phyloP scores from a whole-genome alignment of 768 basidiomycete genomes.

The Kwoniella europaea region DNA sequence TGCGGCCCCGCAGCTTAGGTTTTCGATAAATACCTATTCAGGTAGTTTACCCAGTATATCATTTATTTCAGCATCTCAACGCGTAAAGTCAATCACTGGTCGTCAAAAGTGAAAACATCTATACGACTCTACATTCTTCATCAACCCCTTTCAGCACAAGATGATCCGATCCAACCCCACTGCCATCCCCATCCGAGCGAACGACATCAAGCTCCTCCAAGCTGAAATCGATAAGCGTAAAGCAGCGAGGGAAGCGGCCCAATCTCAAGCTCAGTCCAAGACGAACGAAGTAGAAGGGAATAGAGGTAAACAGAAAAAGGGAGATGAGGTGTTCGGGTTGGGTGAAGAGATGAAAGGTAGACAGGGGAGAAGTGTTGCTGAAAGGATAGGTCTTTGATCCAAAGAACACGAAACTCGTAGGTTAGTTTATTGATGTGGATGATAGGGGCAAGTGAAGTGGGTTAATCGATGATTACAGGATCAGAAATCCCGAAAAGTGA shows the following conservation, averaged over 20 bases:
- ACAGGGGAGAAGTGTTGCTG: constrained; percentile 40
- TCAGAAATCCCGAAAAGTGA: too few relatives aligned
- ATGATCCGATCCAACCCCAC: constrained; percentile 55
- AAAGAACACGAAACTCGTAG: too few relatives aligned
- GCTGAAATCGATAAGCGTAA: constrained; percentile 43
- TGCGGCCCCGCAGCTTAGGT: background rate
- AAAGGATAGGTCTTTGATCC: constrained; percentile 39
- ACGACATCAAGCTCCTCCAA: constrained; percentile 48
- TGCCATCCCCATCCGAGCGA: constrained; percentile 49
- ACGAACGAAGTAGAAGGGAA: background rate
- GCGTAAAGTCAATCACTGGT: too few relatives aligned
- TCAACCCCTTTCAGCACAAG: background rate
- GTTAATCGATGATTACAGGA: too few relatives aligned
- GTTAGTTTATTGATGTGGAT: too few relatives aligned
- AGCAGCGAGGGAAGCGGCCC: constrained; percentile 12
- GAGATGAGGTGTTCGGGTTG: background rate
- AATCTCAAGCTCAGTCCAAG: background rate
- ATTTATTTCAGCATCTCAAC: too few relatives aligned
- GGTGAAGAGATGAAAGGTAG: constrained; percentile 23
- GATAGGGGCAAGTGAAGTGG: too few relatives aligned
- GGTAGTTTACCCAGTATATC: background rate
- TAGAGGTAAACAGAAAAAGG: background rate
- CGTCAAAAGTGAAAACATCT: too few relatives aligned
- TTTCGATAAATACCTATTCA: background rate
- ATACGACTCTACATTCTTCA: background rate